Evolutionary conservation across 139 green algal genomes (phyloP).

Genomic region (Tetratostichococcus sp.): DNA sequence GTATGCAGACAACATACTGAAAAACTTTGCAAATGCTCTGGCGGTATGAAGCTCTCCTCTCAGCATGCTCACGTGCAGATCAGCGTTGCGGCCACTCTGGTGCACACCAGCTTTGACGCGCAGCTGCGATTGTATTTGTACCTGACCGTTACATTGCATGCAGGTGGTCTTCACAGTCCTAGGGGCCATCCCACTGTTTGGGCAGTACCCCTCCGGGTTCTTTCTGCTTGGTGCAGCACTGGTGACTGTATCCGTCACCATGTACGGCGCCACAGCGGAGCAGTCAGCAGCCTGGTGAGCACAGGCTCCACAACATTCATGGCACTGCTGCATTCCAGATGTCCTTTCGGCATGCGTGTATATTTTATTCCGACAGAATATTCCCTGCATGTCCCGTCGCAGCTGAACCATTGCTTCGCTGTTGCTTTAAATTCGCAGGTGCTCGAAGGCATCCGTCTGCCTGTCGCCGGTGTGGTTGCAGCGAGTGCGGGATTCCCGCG

Average conservation of each 20-base stretch:
- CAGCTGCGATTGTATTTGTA: too few relatives aligned
- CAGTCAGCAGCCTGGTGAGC: not conserved
- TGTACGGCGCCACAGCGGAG: conserved; percentile 36
- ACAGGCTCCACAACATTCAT: too few relatives aligned
- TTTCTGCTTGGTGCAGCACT: conserved; percentile 41
- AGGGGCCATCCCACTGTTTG: conserved; percentile 50
- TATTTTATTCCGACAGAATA: too few relatives aligned
- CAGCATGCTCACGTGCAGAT: not conserved
- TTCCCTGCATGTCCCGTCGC: too few relatives aligned
- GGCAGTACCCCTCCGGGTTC: conserved; percentile 43
- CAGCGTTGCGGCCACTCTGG: too few relatives aligned
- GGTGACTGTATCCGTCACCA: conserved; percentile 48
- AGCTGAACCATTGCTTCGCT: too few relatives aligned
- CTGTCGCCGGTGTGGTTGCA: not conserved
- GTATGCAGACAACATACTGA: conserved; percentile 55
- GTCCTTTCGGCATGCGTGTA: too few relatives aligned
- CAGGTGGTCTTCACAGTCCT: conserved; percentile 45
- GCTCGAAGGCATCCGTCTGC: too few relatives aligned
- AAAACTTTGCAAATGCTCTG: conserved; percentile 59
- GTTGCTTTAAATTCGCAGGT: too few relatives aligned
- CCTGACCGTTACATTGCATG: too few relatives aligned
- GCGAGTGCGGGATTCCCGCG: not conserved
- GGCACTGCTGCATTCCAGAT: too few relatives aligned
- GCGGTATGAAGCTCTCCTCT: conserved; percentile 24
- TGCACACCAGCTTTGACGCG: too few relatives aligned